These are phyloP conservation scores for Brassica cretica DNA, from an alignment of 345 rosid genomes.

Conservation along the genomic window DNA sequence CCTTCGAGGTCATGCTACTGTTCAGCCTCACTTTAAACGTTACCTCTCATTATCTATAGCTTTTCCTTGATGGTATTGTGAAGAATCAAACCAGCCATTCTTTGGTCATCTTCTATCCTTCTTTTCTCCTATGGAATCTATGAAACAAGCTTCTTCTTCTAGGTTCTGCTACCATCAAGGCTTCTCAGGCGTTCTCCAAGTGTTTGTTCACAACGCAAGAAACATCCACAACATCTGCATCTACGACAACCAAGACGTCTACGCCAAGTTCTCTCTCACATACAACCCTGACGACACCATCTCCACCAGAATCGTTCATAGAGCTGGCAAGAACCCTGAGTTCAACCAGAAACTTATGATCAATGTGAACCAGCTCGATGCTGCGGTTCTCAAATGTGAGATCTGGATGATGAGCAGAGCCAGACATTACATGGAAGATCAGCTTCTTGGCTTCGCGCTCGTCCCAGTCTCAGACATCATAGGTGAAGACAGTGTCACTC, in stretches of 20 bases:
- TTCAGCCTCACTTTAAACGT: slow-evolving; percentile 22
- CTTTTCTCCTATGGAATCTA: slow-evolving; percentile 52
- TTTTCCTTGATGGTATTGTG: background rate
- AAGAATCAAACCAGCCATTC: background rate
- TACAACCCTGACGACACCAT: slow-evolving; percentile 79
- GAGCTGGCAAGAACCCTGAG: slow-evolving; percentile 90
- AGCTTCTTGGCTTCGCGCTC: slow-evolving; percentile 82
- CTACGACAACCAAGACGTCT: slow-evolving; percentile 94
- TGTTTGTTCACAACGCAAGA: slow-evolving; percentile 84
- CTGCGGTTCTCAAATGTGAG: slow-evolving; percentile 85
- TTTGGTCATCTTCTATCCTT: slow-evolving; percentile 5
- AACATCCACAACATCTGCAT: slow-evolving; percentile 97
- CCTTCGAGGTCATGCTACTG: slow-evolving; percentile 51
- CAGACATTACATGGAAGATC: slow-evolving; percentile 87
- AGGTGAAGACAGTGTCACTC: slow-evolving; percentile 72
- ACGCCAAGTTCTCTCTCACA: slow-evolving; percentile 91
- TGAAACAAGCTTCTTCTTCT: slow-evolving; percentile 48
- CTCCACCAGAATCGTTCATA: slow-evolving; percentile 71
- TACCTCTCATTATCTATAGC: background rate
- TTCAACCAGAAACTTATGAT: slow-evolving; percentile 68
- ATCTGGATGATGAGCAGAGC: slow-evolving; percentile 95
- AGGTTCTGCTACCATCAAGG: slow-evolving; percentile 49
- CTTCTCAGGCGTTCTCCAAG: slow-evolving; percentile 65
- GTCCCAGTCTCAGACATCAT: slow-evolving; percentile 68
- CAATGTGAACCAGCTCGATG: slow-evolving; percentile 59